A percentile compares a stretch with the other conserved stretches of the same genome.
Evolutionary conservation across 1,139 yeast species (phyloP).

Genomic region (Eremothecium sinecaudum): DNA sequence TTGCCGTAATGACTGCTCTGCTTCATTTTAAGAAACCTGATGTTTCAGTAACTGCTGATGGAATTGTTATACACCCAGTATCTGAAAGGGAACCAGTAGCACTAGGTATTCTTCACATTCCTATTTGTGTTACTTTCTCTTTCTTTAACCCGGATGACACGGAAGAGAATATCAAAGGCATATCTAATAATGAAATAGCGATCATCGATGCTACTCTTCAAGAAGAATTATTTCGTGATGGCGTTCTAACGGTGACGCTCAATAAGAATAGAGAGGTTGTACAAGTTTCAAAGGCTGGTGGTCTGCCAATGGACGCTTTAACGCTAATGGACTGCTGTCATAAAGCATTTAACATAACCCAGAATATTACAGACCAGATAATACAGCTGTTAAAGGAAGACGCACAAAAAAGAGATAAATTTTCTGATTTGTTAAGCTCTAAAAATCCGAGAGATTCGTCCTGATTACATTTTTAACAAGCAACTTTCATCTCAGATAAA

Average conservation of each 20-base stretch:
- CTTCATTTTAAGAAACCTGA: conserved; percentile 81
- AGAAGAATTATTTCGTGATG: conserved; percentile 73
- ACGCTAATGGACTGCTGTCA: conserved; percentile 60
- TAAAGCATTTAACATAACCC: conserved; percentile 57
- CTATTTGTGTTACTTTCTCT: conserved; percentile 83
- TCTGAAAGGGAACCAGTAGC: conserved; percentile 84
- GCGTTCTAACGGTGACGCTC: conserved; percentile 72
- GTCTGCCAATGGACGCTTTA: conserved; percentile 71
- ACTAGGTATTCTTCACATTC: conserved; percentile 76
- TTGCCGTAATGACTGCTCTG: conserved; percentile 81
- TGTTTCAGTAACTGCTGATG: conserved; percentile 62
- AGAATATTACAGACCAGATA: conserved; percentile 55
- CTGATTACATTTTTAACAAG: too few relatives aligned
- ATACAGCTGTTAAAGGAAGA: conserved; percentile 49
- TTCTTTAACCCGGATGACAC: conserved; percentile 61
- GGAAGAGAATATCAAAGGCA: conserved; percentile 64
- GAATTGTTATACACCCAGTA: conserved; percentile 56
- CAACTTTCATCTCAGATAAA: too few relatives aligned
- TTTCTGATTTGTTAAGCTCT: conserved; percentile 25
- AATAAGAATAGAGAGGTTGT: conserved; percentile 87
- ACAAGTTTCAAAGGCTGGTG: conserved; percentile 86
- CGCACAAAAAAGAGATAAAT: conserved; percentile 33
- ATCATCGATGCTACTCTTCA: conserved; percentile 67
- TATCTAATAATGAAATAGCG: conserved; percentile 47
- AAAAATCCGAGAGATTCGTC: conserved; percentile 26